Percentiles rank a stretch among this genome's conserved stretches.
Evolutionary conservation across 1,139 yeast species (phyloP).

Genomic region (Debaryomyces sp.): DNA sequence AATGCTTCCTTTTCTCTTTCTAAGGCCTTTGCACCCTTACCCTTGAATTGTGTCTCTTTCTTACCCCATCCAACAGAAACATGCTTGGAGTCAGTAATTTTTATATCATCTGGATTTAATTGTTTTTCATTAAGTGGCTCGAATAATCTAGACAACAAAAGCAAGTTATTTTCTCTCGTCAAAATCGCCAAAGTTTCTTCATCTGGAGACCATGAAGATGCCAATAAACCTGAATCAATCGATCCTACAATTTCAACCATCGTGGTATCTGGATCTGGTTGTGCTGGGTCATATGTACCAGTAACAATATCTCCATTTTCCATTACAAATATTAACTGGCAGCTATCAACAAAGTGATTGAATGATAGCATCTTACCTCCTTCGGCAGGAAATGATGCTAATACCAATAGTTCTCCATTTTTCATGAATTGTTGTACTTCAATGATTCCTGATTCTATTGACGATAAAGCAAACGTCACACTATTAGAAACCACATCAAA

Average conservation of each 20-base stretch:
- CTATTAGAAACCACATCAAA: constrained; percentile 79
- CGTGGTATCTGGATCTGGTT: constrained; percentile 55
- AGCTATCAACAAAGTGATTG: constrained; percentile 65
- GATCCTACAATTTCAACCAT: constrained; percentile 79
- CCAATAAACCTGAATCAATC: constrained; percentile 72
- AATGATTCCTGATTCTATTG: constrained; percentile 57
- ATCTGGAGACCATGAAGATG: constrained; percentile 90
- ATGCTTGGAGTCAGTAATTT: constrained; percentile 66
- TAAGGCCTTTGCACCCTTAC: constrained; percentile 84
- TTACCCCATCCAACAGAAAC: constrained; percentile 99
- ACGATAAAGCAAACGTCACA: constrained; percentile 66
- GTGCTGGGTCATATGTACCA: constrained; percentile 58
- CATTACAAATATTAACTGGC: constrained; percentile 63
- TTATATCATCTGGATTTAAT: constrained; percentile 64
- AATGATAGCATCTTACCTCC: constrained; percentile 44
- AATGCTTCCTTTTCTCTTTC: constrained; percentile 65
- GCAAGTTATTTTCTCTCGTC: constrained; percentile 62
- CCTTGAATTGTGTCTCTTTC: constrained; percentile 94
- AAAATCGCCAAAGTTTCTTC: constrained; percentile 80
- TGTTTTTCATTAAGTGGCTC: constrained; percentile 75
- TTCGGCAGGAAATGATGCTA: constrained; percentile 58
- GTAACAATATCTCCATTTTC: constrained; percentile 70
- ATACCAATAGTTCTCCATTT: constrained; percentile 52
- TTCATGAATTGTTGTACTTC: constrained; percentile 58
- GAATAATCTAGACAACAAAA: constrained; percentile 72